phyloP scores from a whole-genome alignment of 441 rosid genomes.

The Erodium texanum region DNA sequence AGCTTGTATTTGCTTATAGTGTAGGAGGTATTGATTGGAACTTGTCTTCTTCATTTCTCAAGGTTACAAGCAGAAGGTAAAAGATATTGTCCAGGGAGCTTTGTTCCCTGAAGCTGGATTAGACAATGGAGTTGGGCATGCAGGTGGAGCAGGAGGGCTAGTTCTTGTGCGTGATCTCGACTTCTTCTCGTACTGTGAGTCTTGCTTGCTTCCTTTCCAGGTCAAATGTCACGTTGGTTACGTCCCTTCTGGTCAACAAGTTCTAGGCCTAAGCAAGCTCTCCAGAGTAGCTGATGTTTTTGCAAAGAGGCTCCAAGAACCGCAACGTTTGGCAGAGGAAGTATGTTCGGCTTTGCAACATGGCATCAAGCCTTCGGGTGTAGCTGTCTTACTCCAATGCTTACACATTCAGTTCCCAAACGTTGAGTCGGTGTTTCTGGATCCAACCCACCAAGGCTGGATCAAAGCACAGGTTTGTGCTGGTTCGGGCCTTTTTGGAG shows the following conservation, averaged over 20 bases:
- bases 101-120: slow-evolving; percentile 89
- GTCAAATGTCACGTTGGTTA: slow-evolving; percentile 80
- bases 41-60: neutral
- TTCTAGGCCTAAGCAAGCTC: slow-evolving; percentile 87
- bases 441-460: slow-evolving; percentile 50
- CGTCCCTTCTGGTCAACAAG: slow-evolving; percentile 70
- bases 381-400: slow-evolving; percentile 78
- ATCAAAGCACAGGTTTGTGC: slow-evolving; percentile 42
- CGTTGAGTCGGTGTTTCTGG: slow-evolving; percentile 36
- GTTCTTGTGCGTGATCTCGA: slow-evolving; percentile 85
- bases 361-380: slow-evolving; percentile 79
- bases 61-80: slow-evolving; percentile 71
- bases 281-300: slow-evolving; percentile 80
- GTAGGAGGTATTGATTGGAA: neutral
- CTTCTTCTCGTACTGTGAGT: slow-evolving; percentile 80
- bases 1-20: too few species aligned
- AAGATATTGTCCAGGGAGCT: slow-evolving; percentile 75
- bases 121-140: slow-evolving; percentile 59
- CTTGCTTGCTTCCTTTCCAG: slow-evolving; percentile 90
- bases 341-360: slow-evolving; percentile 65
- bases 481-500: slow-evolving; percentile 71
- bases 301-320: slow-evolving; percentile 79
- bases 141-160: slow-evolving; percentile 88
- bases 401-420: slow-evolving; percentile 66
- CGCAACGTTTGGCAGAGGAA: slow-evolving; percentile 74